phyloP scores from a whole-genome alignment of 345 rosid species.

The Melastoma malabathricum region DNA sequence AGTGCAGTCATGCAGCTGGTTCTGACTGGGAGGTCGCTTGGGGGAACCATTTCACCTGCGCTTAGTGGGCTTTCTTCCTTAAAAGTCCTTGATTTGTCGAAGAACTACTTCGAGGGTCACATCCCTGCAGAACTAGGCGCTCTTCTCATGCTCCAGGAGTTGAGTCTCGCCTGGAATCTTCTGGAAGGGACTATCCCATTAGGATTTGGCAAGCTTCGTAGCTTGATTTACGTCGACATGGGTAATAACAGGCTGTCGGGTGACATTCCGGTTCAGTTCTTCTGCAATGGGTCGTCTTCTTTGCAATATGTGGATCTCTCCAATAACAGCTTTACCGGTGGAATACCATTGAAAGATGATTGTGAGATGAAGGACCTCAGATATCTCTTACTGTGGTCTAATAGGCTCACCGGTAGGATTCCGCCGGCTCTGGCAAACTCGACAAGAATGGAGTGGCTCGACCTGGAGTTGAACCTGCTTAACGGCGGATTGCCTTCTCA shows the following conservation, averaged over 20 bases:
- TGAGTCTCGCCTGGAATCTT: constrained; percentile 54
- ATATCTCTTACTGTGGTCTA: constrained; percentile 78
- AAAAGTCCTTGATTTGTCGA: constrained; percentile 56
- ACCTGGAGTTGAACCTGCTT: constrained; percentile 57
- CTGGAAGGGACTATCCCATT: constrained; percentile 54
- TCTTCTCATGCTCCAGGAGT: constrained; percentile 33
- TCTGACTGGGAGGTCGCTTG: constrained; percentile 41
- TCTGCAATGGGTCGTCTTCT: constrained; percentile 52
- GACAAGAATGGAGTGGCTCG: constrained; percentile 64
- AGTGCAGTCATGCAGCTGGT: constrained; percentile 33
- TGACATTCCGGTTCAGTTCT: constrained; percentile 37
- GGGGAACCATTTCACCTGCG: constrained; percentile 50
- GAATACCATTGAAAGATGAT: constrained; percentile 35
- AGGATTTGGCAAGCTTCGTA: constrained; percentile 34
- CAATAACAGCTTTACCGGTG: constrained; percentile 57
- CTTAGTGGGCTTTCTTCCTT: constrained; percentile 53
- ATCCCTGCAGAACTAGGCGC: constrained; percentile 58
- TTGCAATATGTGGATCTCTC: constrained; percentile 64
- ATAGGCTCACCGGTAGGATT: constrained; percentile 37
- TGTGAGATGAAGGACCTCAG: constrained; percentile 41
- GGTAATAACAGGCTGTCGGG: constrained; percentile 47
- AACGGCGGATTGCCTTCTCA: constrained; percentile 62
- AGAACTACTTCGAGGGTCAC: constrained; percentile 46
- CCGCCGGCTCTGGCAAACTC: constrained; percentile 59
- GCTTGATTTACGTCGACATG: constrained; percentile 45